Evolutionary conservation across 192 early-diverging fungal species (phyloP).

Genomic region (Coemansia aciculifera): DNA sequence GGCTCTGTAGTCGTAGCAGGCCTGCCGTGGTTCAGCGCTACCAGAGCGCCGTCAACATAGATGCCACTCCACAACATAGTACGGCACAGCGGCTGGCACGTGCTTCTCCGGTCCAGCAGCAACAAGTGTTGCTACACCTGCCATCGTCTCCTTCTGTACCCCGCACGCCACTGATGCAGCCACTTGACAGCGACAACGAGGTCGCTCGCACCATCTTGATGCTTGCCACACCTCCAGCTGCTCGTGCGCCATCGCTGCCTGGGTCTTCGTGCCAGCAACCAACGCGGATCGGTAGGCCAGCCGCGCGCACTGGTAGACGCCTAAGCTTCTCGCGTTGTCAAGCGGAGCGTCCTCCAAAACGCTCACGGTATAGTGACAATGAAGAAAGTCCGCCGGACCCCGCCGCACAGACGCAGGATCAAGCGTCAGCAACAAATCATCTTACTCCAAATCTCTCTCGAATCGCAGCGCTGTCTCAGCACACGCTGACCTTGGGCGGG

Average conservation of each 20-base stretch:
- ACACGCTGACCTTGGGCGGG: background rate
- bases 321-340: slow-evolving; percentile 31
- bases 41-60: background rate
- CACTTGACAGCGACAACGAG: slow-evolving; percentile 30
- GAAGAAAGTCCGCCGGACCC: background rate
- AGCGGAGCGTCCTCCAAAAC: slow-evolving; percentile 1
- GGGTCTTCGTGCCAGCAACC: slow-evolving; percentile 15
- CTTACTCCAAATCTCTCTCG: slow-evolving; percentile 21
- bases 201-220: slow-evolving; percentile 40
- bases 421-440: background rate
- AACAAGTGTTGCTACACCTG: slow-evolving; percentile 16
- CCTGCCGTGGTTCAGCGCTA: background rate
- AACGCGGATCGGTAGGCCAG: background rate
- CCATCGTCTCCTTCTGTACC: slow-evolving; percentile 15
- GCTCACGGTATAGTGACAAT: slow-evolving; percentile 4
- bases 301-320: slow-evolving; percentile 8
- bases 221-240: slow-evolving; percentile 43
- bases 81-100: background rate
- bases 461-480: slow-evolving; percentile 12
- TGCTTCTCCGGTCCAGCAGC: slow-evolving; percentile 9
- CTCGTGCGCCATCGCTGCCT: slow-evolving; percentile 21
- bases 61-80: background rate
- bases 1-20: background rate
- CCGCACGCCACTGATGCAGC: slow-evolving; percentile 19
- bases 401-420: background rate